Base-by-base conservation (phyloP, 768 basidiomycete genomes). In the Naematelia aurantialba region DNA sequence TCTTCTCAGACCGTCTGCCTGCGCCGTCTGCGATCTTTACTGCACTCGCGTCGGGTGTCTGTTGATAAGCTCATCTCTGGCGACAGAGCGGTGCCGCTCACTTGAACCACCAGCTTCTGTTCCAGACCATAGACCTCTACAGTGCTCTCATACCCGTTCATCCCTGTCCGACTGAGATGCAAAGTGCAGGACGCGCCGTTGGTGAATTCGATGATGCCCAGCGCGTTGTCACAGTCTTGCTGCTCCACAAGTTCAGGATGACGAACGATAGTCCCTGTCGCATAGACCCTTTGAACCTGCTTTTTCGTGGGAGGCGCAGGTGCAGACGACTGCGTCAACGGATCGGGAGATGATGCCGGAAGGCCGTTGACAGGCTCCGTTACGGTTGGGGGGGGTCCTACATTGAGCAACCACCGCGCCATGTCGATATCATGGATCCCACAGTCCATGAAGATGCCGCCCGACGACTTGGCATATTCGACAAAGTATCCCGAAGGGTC, bases 81-180 rank as follows among this genome's bases (percentile, higher is more conserved):
- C 3, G 66, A 56, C 12, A 39, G 17, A 39, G 34, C 8, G 34
- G 34, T 8, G n/a, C 10, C 5, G 55, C 60, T 65, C 45, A 65
- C 63, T 3, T 63, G 60, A 12, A 67, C 56, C 5, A 60, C 47
- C 2, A 63, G 42, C 47, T 62, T 67, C 14, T 51, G 26, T 45
- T 63, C 44, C 1, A 52, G 60, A 14, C 65, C 65, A 51, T 55
- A 59, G 2, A 67, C 59, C 56, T 67, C 65, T 3, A 54, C 46
- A n/a, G 49, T 63, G 31, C 61, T 60, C 31, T 63, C 65, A 49
- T 67, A 62, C 13, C 62, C 65, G 45, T 58, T 46, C 21, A 49
- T 49, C 46, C 52, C 59, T 2, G 61, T 67, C 14, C 65, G 59
- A 50, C 47, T 56, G 12, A 58, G 13, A 47, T 63, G 56, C 17